A percentile compares a stretch with the other conserved stretches of the same genome.
Conservation (phyloP, 306 rosid species). For the Boehmeria nivea region DNA sequence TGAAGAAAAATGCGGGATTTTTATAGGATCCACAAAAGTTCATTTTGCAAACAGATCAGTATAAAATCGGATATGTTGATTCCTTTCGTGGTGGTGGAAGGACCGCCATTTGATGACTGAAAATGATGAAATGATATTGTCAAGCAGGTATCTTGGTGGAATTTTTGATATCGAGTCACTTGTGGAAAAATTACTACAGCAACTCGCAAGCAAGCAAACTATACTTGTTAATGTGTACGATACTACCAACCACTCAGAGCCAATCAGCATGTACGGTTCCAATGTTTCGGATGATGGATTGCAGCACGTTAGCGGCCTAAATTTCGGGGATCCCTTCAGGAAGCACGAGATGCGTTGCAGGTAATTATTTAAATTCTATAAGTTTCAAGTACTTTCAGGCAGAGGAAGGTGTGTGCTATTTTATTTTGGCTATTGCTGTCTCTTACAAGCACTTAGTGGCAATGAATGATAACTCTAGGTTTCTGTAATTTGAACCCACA, state of each 20-base stretch:
- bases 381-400: background rate
- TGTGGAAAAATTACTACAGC: constrained; percentile 94
- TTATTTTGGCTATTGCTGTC: too few species aligned
- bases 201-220: constrained; percentile 94
- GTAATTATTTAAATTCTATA: too few species aligned
- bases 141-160: constrained; percentile 95
- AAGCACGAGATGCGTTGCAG: constrained; percentile 99
- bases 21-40: too few species aligned
- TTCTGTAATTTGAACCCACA: background rate
- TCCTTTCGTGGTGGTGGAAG: background rate
- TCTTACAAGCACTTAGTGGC: too few species aligned
- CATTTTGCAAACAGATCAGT: too few species aligned
- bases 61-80: too few species aligned
- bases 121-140: background rate
- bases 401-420: too few species aligned
- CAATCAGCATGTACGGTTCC: constrained; percentile 90
- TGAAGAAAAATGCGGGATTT: too few species aligned
- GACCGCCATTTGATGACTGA: background rate
- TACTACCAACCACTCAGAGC: constrained; percentile 68
- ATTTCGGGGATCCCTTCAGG: constrained; percentile 91
- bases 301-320: constrained; percentile 60
- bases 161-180: constrained; percentile 88
- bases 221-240: constrained; percentile 89
- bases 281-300: constrained; percentile 57
- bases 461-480: background rate